Evolutionary conservation across 1,284 basidiomycete genomes (phyloP).

Genomic region (Kalmanozyma brasiliensis): DNA sequence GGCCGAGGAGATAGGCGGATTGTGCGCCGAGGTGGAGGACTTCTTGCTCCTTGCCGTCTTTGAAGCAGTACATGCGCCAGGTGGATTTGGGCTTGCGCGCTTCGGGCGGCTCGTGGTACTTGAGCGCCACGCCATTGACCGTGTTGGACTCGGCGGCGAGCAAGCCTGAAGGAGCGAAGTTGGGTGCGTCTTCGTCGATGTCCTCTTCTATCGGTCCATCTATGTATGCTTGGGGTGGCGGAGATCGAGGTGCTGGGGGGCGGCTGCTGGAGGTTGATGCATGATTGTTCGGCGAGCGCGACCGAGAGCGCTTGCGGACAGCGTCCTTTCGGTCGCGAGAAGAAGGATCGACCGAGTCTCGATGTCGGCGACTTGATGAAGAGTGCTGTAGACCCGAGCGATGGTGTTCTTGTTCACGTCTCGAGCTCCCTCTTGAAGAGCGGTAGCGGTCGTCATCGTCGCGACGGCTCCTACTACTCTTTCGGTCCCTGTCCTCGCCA

Average conservation of each 20-base stretch:
- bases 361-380: constrained; percentile 1
- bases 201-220: constrained; percentile 9
- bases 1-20: constrained; percentile 91
- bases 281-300: constrained; percentile 6
- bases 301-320: constrained; percentile 1
- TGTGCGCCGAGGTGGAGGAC: constrained; percentile 73
- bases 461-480: constrained; percentile 7
- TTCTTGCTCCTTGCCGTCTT: constrained; percentile 83
- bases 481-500: constrained; percentile 6
- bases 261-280: constrained; percentile 5
- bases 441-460: constrained; percentile 3
- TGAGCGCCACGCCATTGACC: constrained; percentile 85
- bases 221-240: neutral
- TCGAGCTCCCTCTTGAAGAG: constrained; percentile 5
- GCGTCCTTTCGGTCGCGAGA: constrained; percentile 5
- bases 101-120: constrained; percentile 99
- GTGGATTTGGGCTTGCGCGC: constrained; percentile 87
- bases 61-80: constrained; percentile 98
- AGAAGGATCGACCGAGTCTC: constrained; percentile 3
- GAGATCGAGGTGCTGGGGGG: neutral
- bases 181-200: constrained; percentile 73
- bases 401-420: neutral
- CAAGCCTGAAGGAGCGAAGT: constrained; percentile 86
- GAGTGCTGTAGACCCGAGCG: constrained; percentile 1
- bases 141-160: constrained; percentile 81